Conservation (phyloP, 139 green algal species). For the Coelastrella sp. region DNA sequence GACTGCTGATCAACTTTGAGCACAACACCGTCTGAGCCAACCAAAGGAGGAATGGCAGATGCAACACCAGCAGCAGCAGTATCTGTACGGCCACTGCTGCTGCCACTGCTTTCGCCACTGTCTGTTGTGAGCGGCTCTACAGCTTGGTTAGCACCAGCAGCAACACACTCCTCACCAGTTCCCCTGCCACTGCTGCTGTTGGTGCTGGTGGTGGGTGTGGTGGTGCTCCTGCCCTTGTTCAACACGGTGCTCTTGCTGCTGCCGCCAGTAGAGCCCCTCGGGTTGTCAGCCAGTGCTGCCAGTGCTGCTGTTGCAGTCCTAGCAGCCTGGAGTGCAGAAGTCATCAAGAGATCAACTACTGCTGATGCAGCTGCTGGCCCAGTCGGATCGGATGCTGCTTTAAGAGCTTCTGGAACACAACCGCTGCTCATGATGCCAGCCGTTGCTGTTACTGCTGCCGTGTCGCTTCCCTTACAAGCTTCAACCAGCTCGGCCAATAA, state of each 20-base stretch:
- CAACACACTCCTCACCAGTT: too few relatives aligned
- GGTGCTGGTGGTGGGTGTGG: background rate
- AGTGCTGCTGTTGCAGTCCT: slow-evolving; percentile 23
- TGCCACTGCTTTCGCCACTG: too few relatives aligned
- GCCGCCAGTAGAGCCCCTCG: background rate
- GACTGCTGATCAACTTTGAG: too few relatives aligned
- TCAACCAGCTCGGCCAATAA: background rate
- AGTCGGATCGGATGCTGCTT: too few relatives aligned
- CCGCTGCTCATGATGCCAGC: too few relatives aligned
- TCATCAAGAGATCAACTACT: slow-evolving; percentile 11
- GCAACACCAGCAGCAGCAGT: background rate
- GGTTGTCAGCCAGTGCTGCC: slow-evolving; percentile 17
- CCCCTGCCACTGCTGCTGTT: background rate
- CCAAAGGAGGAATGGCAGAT: too few relatives aligned
- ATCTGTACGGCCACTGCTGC: background rate
- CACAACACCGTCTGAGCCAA: too few relatives aligned
- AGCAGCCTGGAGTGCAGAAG: slow-evolving; percentile 14
- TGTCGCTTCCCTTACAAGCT: background rate
- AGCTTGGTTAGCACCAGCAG: too few relatives aligned
- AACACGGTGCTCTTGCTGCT: background rate
- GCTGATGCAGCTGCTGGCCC: too few relatives aligned
- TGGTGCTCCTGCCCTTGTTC: background rate
- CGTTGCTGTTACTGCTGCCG: slow-evolving; percentile 29
- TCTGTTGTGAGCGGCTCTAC: too few relatives aligned
- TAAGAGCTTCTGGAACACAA: too few relatives aligned